phyloP scores from a whole-genome alignment of 495 filamentous ascomycete species.

The Talaromyces wortmannii region DNA sequence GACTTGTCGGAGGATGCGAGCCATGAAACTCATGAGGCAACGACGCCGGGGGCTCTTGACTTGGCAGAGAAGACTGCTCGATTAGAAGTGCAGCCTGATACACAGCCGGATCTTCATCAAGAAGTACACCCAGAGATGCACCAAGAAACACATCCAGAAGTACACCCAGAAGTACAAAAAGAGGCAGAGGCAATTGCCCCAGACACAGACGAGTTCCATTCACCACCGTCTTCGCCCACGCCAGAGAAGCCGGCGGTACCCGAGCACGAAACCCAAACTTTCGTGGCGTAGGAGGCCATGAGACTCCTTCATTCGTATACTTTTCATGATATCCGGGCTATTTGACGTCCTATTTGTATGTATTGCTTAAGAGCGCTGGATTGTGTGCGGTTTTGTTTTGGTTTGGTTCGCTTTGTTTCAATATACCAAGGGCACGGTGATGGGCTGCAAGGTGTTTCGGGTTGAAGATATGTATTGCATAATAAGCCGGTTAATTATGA shows the following conservation, averaged over 20 bases:
- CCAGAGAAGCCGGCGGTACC: background rate
- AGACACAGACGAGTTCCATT: constrained; percentile 8
- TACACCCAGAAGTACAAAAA: background rate
- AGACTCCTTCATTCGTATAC: background rate
- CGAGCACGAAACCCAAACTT: background rate
- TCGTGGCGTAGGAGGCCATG: background rate
- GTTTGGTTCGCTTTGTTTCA: no score
- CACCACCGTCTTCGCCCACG: constrained; percentile 1
- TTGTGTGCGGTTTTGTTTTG: no score
- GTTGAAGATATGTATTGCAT: no score
- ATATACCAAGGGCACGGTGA: no score
- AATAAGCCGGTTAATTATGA: no score
- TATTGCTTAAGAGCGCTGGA: no score
- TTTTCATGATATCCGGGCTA: background rate
- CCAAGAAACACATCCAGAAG: background rate
- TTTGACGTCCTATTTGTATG: no score
- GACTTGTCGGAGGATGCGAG: background rate
- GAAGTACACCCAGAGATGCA: background rate
- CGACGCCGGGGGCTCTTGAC: constrained; percentile 13
- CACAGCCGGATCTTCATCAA: background rate
- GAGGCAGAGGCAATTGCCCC: background rate
- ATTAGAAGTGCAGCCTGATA: background rate
- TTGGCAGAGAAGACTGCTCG: background rate
- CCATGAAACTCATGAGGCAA: constrained; percentile 15
- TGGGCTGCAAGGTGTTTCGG: no score